Conservation (phyloP, 495 filamentous ascomycete genomes). For the Rostrohypoxylon terebratum region DNA sequence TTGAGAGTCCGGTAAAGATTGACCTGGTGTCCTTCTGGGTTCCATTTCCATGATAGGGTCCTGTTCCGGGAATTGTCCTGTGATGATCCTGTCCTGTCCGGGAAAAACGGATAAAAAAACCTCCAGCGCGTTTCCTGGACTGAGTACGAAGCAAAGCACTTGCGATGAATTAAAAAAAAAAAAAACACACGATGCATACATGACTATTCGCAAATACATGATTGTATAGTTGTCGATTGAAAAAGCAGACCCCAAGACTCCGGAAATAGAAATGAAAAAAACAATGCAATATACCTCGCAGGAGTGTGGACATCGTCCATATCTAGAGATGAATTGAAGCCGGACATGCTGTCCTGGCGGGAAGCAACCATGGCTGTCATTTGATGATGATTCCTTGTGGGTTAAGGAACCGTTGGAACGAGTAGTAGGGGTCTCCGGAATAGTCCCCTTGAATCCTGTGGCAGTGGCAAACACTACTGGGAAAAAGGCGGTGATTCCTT, state of each 20-base stretch:
- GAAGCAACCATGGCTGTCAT: conserved; percentile 60
- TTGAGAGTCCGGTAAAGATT: conserved; percentile 25
- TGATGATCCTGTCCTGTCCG: conserved; percentile 38
- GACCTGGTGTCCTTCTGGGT: conserved; percentile 30
- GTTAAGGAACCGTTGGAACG: conserved; percentile 27
- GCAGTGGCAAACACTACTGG: conserved; percentile 47
- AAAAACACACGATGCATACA: conserved; percentile 38
- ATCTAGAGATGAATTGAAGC: conserved; percentile 60
- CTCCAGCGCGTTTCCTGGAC: conserved; percentile 37
- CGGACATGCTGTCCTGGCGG: conserved; percentile 61
- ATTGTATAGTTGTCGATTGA: conserved; percentile 1
- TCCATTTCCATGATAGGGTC: conserved; percentile 44
- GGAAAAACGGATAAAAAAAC: conserved; percentile 36
- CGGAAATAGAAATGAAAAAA: conserved; percentile 48
- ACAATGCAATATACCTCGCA: conserved; percentile 62
- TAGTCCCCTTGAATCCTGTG: conserved; percentile 48
- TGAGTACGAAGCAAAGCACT: conserved; percentile 44
- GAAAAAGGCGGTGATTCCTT: conserved; percentile 35
- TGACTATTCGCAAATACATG: conserved; percentile 38
- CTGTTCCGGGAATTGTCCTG: conserved; percentile 31
- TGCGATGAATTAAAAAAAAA: conserved; percentile 35
- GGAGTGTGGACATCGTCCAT: conserved; percentile 66
- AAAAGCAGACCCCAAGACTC: conserved; percentile 45
- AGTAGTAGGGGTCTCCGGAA: conserved; percentile 42
- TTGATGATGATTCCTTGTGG: conserved; percentile 44